phyloP scores from a whole-genome alignment of 495 filamentous ascomycete species.

The Podospora tetraspora region DNA sequence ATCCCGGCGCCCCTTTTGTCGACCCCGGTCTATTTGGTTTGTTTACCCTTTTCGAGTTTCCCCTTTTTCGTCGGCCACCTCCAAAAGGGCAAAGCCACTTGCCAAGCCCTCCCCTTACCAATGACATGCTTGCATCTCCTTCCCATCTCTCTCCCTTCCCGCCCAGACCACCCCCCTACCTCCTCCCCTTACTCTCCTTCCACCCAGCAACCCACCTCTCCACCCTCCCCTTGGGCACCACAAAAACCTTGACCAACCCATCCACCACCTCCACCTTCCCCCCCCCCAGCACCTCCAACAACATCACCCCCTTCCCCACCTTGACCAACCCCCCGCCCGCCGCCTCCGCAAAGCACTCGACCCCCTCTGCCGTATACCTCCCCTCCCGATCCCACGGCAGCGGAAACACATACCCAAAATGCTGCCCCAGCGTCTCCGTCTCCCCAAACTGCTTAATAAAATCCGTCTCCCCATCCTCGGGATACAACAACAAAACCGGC shows the following conservation, averaged over 20 bases:
- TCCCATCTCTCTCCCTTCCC: too few relatives aligned
- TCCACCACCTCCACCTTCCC: conserved; percentile 87
- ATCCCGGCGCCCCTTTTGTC: conserved; percentile 1
- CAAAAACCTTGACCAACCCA: conserved; percentile 71
- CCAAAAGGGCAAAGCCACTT: too few relatives aligned
- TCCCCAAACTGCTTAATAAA: conserved; percentile 85
- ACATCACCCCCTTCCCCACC: conserved; percentile 74
- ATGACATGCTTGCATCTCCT: too few relatives aligned
- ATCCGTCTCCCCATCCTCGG: conserved; percentile 68
- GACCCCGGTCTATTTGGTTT: not conserved
- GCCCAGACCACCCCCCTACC: not conserved
- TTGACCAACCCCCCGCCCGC: conserved; percentile 73
- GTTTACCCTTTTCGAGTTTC: not conserved
- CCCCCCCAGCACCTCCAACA: conserved; percentile 66
- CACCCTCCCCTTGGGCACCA: conserved; percentile 66
- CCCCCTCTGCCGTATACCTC: conserved; percentile 57
- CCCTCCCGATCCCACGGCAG: conserved; percentile 73
- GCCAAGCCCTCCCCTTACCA: too few relatives aligned
- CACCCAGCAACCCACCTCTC: conserved; percentile 75
- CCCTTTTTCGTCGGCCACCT: not conserved
- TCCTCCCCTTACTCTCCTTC: conserved; percentile 59
- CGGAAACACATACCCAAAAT: conserved; percentile 74
- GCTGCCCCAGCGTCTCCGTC: conserved; percentile 59
- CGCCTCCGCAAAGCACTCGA: conserved; percentile 93
- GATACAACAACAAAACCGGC: conserved; percentile 79